Evolutionary conservation across 768 basidiomycete species (phyloP), one percentile per base, ranked within the genome.

Genomic region (Phanerodontia chrysosporium): DNA sequence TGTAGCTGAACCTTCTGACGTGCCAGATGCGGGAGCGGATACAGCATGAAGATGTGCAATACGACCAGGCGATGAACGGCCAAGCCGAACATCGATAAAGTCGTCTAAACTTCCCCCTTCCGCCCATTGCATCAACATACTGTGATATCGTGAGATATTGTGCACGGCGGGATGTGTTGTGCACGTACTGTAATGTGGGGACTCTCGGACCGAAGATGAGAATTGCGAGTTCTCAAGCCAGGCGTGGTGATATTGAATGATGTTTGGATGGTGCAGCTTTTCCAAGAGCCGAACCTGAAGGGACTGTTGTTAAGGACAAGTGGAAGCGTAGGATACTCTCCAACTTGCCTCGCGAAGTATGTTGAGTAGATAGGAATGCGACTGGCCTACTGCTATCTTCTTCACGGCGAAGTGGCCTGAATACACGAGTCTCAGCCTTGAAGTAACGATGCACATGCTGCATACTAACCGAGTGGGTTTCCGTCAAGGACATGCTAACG

Each of bases 351-450:
- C 94, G 45, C 84, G 83, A 39, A 95, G 75, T 56, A 91, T 94
- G 51, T 85, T 86, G 42, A 94, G 74, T 6, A 96, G 77, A 74
- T 95, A 95, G 1, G 86, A 79, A 64, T 93, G 90, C 0, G 92
- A 95, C 67, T 92, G 85, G 49, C 95, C 95, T 0, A 98, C 90
- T 0, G 96, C 94, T 22, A 98, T 93, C 71, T 97, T 98, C 76
- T 98, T 98, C 49, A 97, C 90, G 0, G 95, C 95, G 70, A 95
- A 97, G 64, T 86, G 87, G 28, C 90, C 90, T 83, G 63, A 24
- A 49, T 13, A 12, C 57, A 44, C 27, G 49, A 30, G 56, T 29
- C 45, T 58, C 36, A 28, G 28, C 42, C 42, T 63, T 51, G 49
- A 49, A 32, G 46, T 48, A 49, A 58, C 16, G 12, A 21, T 39